Conservation (phyloP, 139 green algal genomes). For the Closterium sp. region DNA sequence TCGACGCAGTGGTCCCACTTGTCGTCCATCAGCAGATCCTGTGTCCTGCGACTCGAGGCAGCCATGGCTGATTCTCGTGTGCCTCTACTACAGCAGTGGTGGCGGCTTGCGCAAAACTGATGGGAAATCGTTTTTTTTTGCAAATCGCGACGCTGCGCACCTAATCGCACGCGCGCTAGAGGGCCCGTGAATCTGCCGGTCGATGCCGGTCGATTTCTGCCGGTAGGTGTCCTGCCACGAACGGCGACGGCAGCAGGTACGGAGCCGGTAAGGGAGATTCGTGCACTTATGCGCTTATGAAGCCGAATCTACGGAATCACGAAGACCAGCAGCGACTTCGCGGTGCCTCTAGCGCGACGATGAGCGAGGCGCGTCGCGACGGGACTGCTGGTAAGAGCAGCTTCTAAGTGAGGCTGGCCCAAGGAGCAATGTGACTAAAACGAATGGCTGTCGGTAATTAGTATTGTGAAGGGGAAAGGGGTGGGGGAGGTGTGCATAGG, state of each 20-base stretch:
- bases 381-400: neutral
- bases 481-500: no score
- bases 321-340: neutral
- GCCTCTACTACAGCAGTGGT: no score
- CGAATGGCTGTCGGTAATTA: neutral
- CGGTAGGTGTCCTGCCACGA: no score
- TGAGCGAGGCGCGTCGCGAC: neutral
- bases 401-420: neutral
- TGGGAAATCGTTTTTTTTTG: neutral
- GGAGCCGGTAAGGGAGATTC: neutral
- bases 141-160: neutral
- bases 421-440: no score
- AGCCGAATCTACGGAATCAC: neutral
- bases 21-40: slow-evolving; percentile 42
- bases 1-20: slow-evolving; percentile 53
- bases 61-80: neutral
- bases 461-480: neutral
- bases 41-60: neutral
- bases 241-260: no score
- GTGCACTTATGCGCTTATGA: neutral
- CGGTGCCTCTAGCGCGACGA: neutral
- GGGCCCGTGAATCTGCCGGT: no score
- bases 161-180: no score
- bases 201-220: no score
- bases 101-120: no score